Evolutionary conservation across 1,139 yeast species (phyloP).

Genomic region (Groenewaldozyma auringiensis): DNA sequence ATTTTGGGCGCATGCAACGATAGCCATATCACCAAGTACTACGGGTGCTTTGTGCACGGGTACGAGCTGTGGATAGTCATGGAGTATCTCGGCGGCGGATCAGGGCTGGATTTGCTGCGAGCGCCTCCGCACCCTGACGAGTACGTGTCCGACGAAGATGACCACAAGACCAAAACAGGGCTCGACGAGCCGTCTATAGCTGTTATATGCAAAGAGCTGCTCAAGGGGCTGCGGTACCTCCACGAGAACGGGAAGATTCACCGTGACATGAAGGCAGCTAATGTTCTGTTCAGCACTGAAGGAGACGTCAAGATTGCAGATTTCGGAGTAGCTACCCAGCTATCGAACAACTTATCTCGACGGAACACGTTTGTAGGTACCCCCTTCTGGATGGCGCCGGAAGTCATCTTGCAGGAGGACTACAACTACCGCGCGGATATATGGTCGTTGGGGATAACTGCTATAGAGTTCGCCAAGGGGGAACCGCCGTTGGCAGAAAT

Average conservation of each 20-base stretch:
- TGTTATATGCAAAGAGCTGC: slow-evolving; percentile 47
- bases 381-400: slow-evolving; percentile 99
- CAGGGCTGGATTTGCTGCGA: slow-evolving; percentile 53
- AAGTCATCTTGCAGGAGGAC: slow-evolving; percentile 80
- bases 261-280: slow-evolving; percentile 82
- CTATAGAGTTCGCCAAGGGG: slow-evolving; percentile 74
- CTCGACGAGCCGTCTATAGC: slow-evolving; percentile 51
- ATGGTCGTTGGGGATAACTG: slow-evolving; percentile 93
- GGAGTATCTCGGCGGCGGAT: slow-evolving; percentile 80
- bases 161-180: not conserved
- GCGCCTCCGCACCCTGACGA: slow-evolving; percentile 40
- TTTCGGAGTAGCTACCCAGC: slow-evolving; percentile 90
- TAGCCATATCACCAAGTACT: slow-evolving; percentile 62
- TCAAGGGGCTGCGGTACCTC: slow-evolving; percentile 62
- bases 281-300: slow-evolving; percentile 53
- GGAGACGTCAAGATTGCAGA: slow-evolving; percentile 93
- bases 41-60: slow-evolving; percentile 75
- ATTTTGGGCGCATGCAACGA: slow-evolving; percentile 68
- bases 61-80: slow-evolving; percentile 74
- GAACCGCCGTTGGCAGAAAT: slow-evolving; percentile 71
- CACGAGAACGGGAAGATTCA: slow-evolving; percentile 78
- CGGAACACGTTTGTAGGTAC: slow-evolving; percentile 94
- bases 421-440: slow-evolving; percentile 86
- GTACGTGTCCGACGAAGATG: not conserved
- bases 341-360: slow-evolving; percentile 66